Evolutionary conservation across 345 rosid species (phyloP).

Genomic region (Brassica nigra): DNA sequence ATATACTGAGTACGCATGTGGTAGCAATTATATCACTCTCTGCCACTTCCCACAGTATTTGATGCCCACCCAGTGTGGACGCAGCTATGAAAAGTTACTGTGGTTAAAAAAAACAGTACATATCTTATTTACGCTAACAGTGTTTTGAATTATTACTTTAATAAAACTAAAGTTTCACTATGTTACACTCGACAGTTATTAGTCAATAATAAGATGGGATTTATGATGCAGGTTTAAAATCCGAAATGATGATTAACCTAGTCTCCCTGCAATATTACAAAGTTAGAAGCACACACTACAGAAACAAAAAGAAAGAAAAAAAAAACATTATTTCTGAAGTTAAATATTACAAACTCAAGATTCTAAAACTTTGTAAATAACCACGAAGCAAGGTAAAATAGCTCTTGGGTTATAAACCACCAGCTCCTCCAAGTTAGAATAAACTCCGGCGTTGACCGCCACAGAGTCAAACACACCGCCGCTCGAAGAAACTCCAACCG

Average conservation of each 20-base stretch:
- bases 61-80: slow-evolving; percentile 29
- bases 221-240: slow-evolving; percentile 7
- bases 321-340: slow-evolving; percentile 30
- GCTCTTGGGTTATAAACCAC: slow-evolving; percentile 83
- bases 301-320: background rate
- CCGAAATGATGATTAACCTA: slow-evolving; percentile 27
- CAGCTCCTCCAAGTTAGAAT: slow-evolving; percentile 87
- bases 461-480: slow-evolving; percentile 74
- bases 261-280: slow-evolving; percentile 2
- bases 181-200: background rate
- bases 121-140: background rate
- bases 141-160: no score
- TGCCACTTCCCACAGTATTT: slow-evolving; percentile 42
- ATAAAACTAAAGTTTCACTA: background rate
- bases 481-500: slow-evolving; percentile 15
- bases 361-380: slow-evolving; percentile 72
- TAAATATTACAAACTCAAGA: slow-evolving; percentile 44
- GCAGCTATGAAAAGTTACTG: slow-evolving; percentile 19
- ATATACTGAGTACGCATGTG: slow-evolving; percentile 32
- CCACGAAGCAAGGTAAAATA: slow-evolving; percentile 93
- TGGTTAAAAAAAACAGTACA: background rate
- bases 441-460: slow-evolving; percentile 66
- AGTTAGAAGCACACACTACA: slow-evolving; percentile 8
- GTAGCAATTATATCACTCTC: slow-evolving; percentile 41
- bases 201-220: slow-evolving; percentile 13